Conservation (phyloP, 345 rosid genomes). For the Carallia brachiata region DNA sequence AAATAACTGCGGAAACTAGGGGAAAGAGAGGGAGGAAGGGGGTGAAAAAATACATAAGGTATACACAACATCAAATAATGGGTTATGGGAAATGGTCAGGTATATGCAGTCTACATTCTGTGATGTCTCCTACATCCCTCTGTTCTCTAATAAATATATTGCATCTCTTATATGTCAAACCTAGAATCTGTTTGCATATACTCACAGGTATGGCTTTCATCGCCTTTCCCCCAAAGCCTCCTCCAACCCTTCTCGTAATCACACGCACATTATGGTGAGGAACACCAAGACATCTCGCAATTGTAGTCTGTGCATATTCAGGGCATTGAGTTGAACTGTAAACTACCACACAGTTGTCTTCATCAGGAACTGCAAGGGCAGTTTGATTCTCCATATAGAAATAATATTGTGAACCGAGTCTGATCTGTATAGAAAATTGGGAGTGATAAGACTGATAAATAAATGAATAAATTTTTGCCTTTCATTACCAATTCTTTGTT, state of each 20-base stretch:
- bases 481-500: no score
- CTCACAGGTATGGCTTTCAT: conserved; percentile 71
- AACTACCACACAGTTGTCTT: conserved; percentile 67
- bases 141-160: not conserved
- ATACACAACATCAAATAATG: no score
- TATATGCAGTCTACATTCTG: not conserved
- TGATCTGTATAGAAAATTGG: conserved; percentile 40
- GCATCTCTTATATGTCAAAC: not conserved
- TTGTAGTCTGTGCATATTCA: conserved; percentile 46
- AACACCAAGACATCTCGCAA: conserved; percentile 77
- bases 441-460: not conserved
- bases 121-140: no score
- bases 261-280: conserved; percentile 78
- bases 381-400: conserved; percentile 88
- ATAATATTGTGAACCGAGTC: conserved; percentile 78
- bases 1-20: no score
- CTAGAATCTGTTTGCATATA: conserved; percentile 6
- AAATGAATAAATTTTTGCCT: no score
- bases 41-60: no score
- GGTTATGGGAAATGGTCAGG: no score
- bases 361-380: conserved; percentile 91
- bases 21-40: no score
- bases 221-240: conserved; percentile 95
- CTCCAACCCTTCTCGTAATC: conserved; percentile 85
- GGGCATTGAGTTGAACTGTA: conserved; percentile 75